Evolutionary conservation across 306 rosid species (phyloP), one percentile per base, ranked within the genome.

Genomic region (Fragaria nilgerrensis): DNA sequence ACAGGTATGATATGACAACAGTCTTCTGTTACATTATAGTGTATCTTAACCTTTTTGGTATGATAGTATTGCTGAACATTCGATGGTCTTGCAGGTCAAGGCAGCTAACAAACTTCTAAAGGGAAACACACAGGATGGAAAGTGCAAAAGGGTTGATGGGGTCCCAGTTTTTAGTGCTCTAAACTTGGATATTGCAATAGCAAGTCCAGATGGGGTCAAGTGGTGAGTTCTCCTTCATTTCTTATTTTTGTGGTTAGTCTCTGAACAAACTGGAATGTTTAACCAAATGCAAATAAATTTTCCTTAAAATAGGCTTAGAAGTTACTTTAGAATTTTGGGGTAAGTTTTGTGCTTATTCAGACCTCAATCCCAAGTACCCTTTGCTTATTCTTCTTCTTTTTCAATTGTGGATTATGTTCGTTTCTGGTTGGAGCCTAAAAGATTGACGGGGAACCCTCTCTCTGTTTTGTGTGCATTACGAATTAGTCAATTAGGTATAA

Each of bases 121-220:
- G 89, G 58, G 74, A 80, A 79, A 86, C 39, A 77, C 91, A 34
- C 85, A 85, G 77, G 82, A 62, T 80, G 87, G 89, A 55, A 87
- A 75, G 9, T 82, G 83, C 86, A 88, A 85, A 85, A 89, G 78
- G 90, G 90, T 96, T 41, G 99, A 90, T 56, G 97, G 99, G 55
- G 97, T 96, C 76, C 99, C 99, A 9, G 98, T 96, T 75, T 96
- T 96, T 81, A 87, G 98, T 89, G 94, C 98, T 16, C 93, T 92
- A 45, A 96, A 96, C 84, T 85, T 96, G 82, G 98, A 92, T 84
- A 96, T 96, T 83, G 97, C 99, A 70, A 92, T 96, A 77, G 94
- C 99, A 81, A 92, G 94, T 61, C 83, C 82, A 0, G 92, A 92
- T 86, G 99, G 97, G 65, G 79, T 96, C 80, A 91, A 89, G 85